phyloP scores from a whole-genome alignment of 2,329 filamentous ascomycete species.

The Sclerotinia subarctica region DNA sequence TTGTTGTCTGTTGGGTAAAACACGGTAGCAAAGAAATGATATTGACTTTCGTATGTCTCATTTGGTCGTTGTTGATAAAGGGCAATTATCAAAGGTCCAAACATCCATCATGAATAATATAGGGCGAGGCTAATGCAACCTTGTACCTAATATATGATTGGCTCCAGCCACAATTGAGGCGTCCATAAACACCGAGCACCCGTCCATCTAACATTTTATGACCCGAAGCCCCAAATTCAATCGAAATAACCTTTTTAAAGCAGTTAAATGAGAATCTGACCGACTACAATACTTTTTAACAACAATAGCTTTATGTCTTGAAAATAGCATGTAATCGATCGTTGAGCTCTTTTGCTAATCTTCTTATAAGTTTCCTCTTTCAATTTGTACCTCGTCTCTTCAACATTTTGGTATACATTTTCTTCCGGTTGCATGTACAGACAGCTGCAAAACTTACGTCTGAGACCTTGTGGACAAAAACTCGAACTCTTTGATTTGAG shows the following conservation, averaged over 20 bases:
- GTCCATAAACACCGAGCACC: neutral
- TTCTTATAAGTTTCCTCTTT: neutral
- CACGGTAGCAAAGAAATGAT: neutral
- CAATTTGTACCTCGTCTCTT: neutral
- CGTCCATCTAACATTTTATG: conserved; percentile 8
- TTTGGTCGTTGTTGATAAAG: conserved; percentile 14
- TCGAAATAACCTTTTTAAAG: conserved; percentile 16
- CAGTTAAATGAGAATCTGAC: conserved; percentile 21
- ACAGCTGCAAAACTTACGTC: conserved; percentile 8
- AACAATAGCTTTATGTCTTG: conserved; percentile 12
- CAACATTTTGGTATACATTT: neutral
- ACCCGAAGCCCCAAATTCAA: conserved; percentile 4
- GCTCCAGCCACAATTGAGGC: conserved; percentile 18
- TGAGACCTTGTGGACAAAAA: conserved; percentile 14
- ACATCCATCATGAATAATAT: neutral
- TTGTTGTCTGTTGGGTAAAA: neutral
- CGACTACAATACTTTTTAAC: conserved; percentile 14
- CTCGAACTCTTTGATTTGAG: neutral
- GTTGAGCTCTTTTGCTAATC: conserved; percentile 2
- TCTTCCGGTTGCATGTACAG: conserved; percentile 7
- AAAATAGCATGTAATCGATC: conserved; percentile 11
- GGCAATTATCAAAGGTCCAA: conserved; percentile 1
- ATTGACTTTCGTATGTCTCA: neutral
- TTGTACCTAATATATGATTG: conserved; percentile 8
- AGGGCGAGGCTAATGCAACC: conserved; percentile 1